Evolutionary conservation across 2,329 filamentous ascomycete species (phyloP), one percentile per base, ranked within the genome.

Genomic region (Colletotrichum acutatum): DNA sequence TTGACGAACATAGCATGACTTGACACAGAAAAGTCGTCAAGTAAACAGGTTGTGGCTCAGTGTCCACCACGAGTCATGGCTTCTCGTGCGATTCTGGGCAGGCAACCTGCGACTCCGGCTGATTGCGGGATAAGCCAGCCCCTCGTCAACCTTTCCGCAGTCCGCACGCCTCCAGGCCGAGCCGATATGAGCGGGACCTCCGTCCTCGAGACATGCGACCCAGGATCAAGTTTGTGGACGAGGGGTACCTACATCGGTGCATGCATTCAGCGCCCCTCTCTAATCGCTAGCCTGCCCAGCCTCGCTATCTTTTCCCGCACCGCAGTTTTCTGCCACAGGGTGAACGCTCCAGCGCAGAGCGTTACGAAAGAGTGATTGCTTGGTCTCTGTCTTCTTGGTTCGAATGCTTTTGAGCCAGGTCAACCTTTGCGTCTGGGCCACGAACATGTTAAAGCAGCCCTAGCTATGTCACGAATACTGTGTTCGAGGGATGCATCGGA

Each of bases 1-100:
- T 52, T 14, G 26, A 60, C 42, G n/a, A 65, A 34, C 66, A 49
- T 12, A 24, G 28, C 67, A 61, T 22, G 28, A 28, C 68, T 70
- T 70, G 66, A 56, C 56, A 72, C 59, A 30, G 22, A 46, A 61
- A 22, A 59, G 49, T 30, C 56, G 49, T 60, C 66, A 66, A 72
- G 66, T 32, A 65, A 66, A 65, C 71, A 57, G 54, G 46, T 66
- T 24, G 60, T 56, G 57, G 60, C 56, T 66, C 60, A 62, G 61
- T 72, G 71, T 66, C 54, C 30, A 70, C 54, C 28, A 49, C 66
- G 71, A 71, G 66, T 72, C 71, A 72, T 72, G 56, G 56, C 37
- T 60, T n/a, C 28, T 57, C 30, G 24, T 49, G 58, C 42, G 34
- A 59, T 52, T 42, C 42, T 67, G 53, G 54, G 24, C 42, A 66